Conservation (phyloP, 78 protist species). For the Dictyostelium discoideum region dicty_2.7 NC_007090.3:4472001-4472500, state of each 20-base stretch:
- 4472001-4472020: constrained; percentile 84
- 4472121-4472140: constrained; percentile 23
- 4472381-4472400: background rate
- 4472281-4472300: background rate
- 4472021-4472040: constrained; percentile 51
- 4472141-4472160: constrained; percentile 41
- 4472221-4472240: background rate
- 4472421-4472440: background rate
- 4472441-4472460: background rate
- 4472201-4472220: no score
- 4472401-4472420: background rate
- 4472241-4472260: background rate
- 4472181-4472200: background rate
- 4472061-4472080: constrained; percentile 60
- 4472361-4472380: background rate
- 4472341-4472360: background rate
- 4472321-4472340: background rate
- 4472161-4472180: background rate
- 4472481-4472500: constrained; percentile 54
- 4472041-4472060: constrained; percentile 86
- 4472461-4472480: background rate
- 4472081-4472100: constrained; percentile 61
- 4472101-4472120: constrained; percentile 66
- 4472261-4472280: background rate
- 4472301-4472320: background rate